These are phyloP conservation scores for Micractinium sp. DNA, from an alignment of 139 green algal species.

Conservation along the genomic window DNA sequence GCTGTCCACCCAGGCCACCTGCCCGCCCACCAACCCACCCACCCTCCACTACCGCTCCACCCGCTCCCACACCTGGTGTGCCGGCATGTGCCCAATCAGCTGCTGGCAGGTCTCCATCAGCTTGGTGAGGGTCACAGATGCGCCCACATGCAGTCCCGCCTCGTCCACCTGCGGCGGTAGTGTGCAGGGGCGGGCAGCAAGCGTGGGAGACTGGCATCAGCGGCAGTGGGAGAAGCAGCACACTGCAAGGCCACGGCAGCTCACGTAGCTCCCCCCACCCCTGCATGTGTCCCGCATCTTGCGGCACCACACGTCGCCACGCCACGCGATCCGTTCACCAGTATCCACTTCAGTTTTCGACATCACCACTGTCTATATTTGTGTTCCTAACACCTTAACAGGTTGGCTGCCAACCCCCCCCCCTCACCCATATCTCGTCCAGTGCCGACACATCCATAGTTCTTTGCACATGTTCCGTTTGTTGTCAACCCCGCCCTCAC, in stretches of 20 bases:
- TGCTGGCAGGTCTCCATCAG: conserved; percentile 63
- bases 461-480: too few relatives aligned
- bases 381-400: too few relatives aligned
- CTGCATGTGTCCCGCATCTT: too few relatives aligned
- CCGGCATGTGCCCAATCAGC: conserved; percentile 46
- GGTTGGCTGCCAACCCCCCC: too few relatives aligned
- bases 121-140: conserved; percentile 76
- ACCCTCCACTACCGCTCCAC: not conserved
- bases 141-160: conserved; percentile 75
- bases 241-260: too few relatives aligned
- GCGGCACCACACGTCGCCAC: too few relatives aligned
- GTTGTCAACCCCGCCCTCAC: conserved; percentile 11
- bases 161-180: conserved; percentile 46
- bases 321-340: too few relatives aligned
- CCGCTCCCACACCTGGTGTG: conserved; percentile 34
- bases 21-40: not conserved
- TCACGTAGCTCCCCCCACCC: too few relatives aligned
- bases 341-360: too few relatives aligned
- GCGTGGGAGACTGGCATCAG: too few relatives aligned
- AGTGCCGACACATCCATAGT: conserved; percentile 90
- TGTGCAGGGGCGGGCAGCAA: not conserved
- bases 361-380: too few relatives aligned
- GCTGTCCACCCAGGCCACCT: not conserved
- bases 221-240: too few relatives aligned
- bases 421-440: conserved; percentile 58